Base-by-base conservation (phyloP, 176 grass and related monocot genomes). In the Avena sativa region DNA sequence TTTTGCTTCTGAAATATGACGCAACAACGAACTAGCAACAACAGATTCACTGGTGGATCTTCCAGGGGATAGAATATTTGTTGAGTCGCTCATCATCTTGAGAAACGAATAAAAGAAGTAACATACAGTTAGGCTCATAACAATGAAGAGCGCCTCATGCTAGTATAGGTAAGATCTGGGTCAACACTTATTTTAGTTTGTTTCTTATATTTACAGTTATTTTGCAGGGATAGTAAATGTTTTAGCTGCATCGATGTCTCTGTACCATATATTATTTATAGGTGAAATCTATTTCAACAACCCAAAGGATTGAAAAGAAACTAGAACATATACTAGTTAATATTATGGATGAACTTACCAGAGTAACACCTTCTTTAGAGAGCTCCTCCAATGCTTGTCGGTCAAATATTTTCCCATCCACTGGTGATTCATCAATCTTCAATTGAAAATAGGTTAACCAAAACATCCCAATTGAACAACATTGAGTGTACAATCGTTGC, bases 71-170 rank as follows among this genome's bases (percentile, higher is more conserved):
- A 99, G 85, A 80, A 99, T 40, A 90, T 99, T 99, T 88, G 97
- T 99, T 26, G 97, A 99, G 49, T 99, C 97, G 11, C 97, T 99
- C 97, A 99, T 96, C 97, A 99, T 99, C 97, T 98, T 23, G n/a
- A 69, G 26, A 81, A 85, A 68, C 12, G 68, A 48, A 9, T 10
- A 13, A 61, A 80, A 76, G 30, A 21, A 77, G 50, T 83, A 56
- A 23, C 80, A 65, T 36, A 82, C 6, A 47, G 47, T 86, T 84
- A 87, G 74, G 62, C 80, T 79, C 65, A 9, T 74, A 81, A n/a
- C 26, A 75, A 47, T 3, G 21, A 70, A 77, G 46, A 80, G 34
- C 44, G 86, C 21, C 9, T 66, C 6, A 15, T 73, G 51, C 20
- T 14, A 14, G 59, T 74, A 67, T 73, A 84, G 44, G 32, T 73